Evolutionary conservation across 192 early-diverging fungal genomes (phyloP).

Genomic region (Coemansia aciculifera): DNA sequence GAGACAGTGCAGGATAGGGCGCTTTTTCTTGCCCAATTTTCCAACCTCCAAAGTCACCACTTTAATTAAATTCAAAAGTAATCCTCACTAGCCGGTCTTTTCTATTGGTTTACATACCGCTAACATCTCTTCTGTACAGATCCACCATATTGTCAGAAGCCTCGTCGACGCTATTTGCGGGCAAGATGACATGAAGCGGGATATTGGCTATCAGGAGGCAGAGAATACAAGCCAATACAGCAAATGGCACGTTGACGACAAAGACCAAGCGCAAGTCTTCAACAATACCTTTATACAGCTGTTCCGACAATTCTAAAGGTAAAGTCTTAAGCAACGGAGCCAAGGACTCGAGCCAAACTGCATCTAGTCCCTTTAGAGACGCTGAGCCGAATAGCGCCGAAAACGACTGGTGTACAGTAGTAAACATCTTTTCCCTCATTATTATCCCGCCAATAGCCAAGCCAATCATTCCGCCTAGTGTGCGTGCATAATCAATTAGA

Average conservation of each 20-base stretch:
- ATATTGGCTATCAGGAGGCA: constrained; percentile 41
- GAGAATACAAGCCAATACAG: constrained; percentile 37
- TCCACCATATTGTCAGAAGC: background rate
- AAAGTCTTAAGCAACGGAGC: constrained; percentile 37
- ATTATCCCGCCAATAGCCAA: constrained; percentile 47
- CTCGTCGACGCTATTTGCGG: constrained; percentile 23
- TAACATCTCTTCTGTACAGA: background rate
- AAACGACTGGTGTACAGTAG: constrained; percentile 9
- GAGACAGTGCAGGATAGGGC: too few relatives aligned
- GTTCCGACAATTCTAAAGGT: constrained; percentile 7
- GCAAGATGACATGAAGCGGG: constrained; percentile 40
- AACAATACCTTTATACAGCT: constrained; percentile 39
- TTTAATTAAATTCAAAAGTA: background rate
- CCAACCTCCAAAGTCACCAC: background rate
- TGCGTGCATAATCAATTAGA: constrained; percentile 49
- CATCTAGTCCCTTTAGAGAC: constrained; percentile 25
- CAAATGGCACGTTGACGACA: constrained; percentile 50
- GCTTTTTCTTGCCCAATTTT: background rate
- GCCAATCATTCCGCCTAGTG: constrained; percentile 54
- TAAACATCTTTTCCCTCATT: constrained; percentile 50
- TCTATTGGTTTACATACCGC: background rate
- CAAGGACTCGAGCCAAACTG: constrained; percentile 31
- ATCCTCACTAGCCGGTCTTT: background rate
- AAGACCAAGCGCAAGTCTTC: constrained; percentile 37
- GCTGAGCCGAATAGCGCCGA: constrained; percentile 15